Evolutionary conservation across 2,329 filamentous ascomycete species (phyloP).

Genomic region (Paraphaeosphaeria minitans): DNA sequence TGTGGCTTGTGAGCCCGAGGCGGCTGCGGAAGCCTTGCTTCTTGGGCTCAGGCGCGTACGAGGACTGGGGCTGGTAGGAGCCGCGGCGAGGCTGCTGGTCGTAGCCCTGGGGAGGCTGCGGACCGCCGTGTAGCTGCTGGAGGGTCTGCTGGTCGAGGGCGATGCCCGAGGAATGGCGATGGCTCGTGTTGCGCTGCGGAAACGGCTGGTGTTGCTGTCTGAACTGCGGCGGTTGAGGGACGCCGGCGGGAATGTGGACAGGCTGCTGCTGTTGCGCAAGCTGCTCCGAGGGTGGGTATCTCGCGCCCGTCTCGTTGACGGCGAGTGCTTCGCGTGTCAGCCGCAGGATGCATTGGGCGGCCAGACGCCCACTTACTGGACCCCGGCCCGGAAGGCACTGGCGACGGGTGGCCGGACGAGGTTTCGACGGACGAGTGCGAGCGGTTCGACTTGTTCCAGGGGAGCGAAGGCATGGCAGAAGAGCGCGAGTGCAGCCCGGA

Average conservation of each 20-base stretch:
- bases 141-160: constrained; percentile 40
- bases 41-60: constrained; percentile 29
- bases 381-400: constrained; percentile 41
- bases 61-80: constrained; percentile 32
- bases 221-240: constrained; percentile 16
- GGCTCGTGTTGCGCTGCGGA: constrained; percentile 38
- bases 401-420: constrained; percentile 41
- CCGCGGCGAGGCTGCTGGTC: constrained; percentile 31
- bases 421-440: constrained; percentile 46
- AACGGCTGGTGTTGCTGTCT: constrained; percentile 26
- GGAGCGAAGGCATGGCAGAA: constrained; percentile 46
- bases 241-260: constrained; percentile 15
- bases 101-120: constrained; percentile 28
- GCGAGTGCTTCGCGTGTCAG: constrained; percentile 41
- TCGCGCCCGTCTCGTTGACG: constrained; percentile 39
- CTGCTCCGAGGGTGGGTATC: constrained; percentile 30
- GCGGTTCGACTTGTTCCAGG: constrained; percentile 46
- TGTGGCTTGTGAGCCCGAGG: constrained; percentile 37
- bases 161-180: constrained; percentile 37
- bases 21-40: constrained; percentile 44
- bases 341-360: constrained; percentile 34
- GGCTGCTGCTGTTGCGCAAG: constrained; percentile 22
- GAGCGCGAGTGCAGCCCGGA: constrained; percentile 15
- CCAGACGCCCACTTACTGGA: constrained; percentile 31
- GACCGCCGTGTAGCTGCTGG: constrained; percentile 28